Evolutionary conservation across 1,284 basidiomycete genomes (phyloP), one percentile per base, ranked within the genome.

Genomic region (Puccinia polysora): DNA sequence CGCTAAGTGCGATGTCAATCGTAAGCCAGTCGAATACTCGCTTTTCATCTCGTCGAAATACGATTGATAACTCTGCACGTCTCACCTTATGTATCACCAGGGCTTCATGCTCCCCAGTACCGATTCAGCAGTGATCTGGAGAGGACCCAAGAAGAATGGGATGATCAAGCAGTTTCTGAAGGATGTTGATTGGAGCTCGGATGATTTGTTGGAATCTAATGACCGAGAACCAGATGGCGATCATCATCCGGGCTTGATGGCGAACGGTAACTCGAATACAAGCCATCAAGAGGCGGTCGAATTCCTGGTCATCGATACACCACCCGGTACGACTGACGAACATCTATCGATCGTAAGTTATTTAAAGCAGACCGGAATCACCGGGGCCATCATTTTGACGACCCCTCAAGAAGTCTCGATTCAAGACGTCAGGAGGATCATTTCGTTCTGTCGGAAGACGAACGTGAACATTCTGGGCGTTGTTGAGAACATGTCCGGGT

Each of bases 401-500:
- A 99, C 96, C 0, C 96, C 96, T 0, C 96, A 99, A 80, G 96
- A 98, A 79, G 92, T 99, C 28, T 91, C 95, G 0, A 83, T 99
- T 32, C 96, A 98, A 80, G 96, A 99, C 79, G 96, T 98, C 0
- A 85, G 91, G 47, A 89, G 93, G 75, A 96, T 98, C 81, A 94
- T 98, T 75, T 90, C 97, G 78, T 98, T 99, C 78, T 98, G 96
- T 79, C 83, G 86, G 56, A 98, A 98, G 80, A 93, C 97, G 64
- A 90, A 90, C 18, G 87, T 99, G 43, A 85, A 86, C 40, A 89
- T 99, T 53, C 81, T 98, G 28, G 96, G 96, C 18, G 81, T 99
- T 30, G 94, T 99, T 25, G 96, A 98, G 81, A 99, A 98, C 78
- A 99, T 99, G 96, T 88, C 90, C 10, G 95, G 95, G 1, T 99